phyloP scores from a whole-genome alignment of 345 rosid genomes.

The Brassica rapa region DNA sequence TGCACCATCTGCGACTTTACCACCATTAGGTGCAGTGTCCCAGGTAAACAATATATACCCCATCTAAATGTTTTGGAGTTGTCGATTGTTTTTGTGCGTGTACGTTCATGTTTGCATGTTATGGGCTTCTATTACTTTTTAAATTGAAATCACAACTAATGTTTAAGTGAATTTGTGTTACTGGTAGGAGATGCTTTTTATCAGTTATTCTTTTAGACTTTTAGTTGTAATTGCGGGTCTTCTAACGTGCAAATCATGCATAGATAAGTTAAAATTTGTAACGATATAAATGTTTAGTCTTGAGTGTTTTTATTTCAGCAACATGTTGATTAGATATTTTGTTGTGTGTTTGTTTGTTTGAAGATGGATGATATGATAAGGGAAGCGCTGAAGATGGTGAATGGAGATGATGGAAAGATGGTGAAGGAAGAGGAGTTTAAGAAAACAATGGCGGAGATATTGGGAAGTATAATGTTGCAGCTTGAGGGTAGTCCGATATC shows the following conservation, averaged over 20 bases:
- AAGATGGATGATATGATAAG: slow-evolving; percentile 71
- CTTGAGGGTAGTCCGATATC: slow-evolving; percentile 72
- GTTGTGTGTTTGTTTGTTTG: background rate
- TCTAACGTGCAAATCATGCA: no score
- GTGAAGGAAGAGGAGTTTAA: slow-evolving; percentile 88
- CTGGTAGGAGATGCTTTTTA: background rate
- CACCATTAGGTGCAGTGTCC: slow-evolving; percentile 80
- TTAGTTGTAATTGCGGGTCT: no score
- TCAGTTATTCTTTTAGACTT: background rate
- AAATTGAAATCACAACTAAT: background rate
- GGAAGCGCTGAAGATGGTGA: slow-evolving; percentile 60
- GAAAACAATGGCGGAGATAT: slow-evolving; percentile 63
- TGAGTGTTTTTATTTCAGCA: background rate
- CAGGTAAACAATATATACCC: slow-evolving; percentile 50
- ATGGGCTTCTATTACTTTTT: background rate
- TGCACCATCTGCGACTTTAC: slow-evolving; percentile 77
- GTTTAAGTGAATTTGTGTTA: no score
- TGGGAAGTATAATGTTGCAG: slow-evolving; percentile 85
- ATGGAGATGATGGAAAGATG: slow-evolving; percentile 70
- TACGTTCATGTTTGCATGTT: background rate
- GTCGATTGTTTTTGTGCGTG: background rate
- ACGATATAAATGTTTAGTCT: background rate
- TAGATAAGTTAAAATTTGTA: background rate
- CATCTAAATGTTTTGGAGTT: no score
- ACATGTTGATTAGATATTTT: background rate